A percentile compares a stretch with the other conserved stretches of the same genome.
phyloP scores from a whole-genome alignment of 176 grass and related monocot genomes.

The Luzula sylvatica region DNA sequence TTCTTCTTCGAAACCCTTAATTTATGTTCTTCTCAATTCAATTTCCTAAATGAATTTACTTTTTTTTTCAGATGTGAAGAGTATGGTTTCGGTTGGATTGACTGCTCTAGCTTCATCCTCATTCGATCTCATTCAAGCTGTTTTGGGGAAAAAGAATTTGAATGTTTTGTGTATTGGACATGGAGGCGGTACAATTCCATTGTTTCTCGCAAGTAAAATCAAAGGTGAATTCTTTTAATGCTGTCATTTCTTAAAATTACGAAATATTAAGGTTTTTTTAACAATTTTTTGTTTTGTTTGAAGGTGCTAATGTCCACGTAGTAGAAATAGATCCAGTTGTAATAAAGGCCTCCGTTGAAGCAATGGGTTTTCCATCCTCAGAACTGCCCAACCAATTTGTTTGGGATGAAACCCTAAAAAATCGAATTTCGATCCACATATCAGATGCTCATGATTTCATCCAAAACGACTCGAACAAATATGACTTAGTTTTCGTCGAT shows the following conservation, averaged over 20 bases:
- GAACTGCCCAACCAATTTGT: slow-evolving; percentile 28
- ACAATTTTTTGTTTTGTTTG: slow-evolving; percentile 20
- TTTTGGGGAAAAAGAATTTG: slow-evolving; percentile 42
- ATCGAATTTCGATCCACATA: slow-evolving; percentile 40
- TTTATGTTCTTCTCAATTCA: not conserved
- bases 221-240: slow-evolving; percentile 33
- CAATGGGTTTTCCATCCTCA: slow-evolving; percentile 75
- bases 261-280: no score
- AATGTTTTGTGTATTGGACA: slow-evolving; percentile 80
- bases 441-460: slow-evolving; percentile 65
- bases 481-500: slow-evolving; percentile 77
- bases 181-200: slow-evolving; percentile 72
- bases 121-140: slow-evolving; percentile 57
- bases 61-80: slow-evolving; percentile 56
- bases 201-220: slow-evolving; percentile 82
- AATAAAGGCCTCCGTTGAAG: slow-evolving; percentile 51
- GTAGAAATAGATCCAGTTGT: slow-evolving; percentile 92
- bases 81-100: slow-evolving; percentile 70
- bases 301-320: slow-evolving; percentile 63
- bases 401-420: slow-evolving; percentile 45
- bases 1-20: not conserved
- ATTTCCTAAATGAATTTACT: slow-evolving; percentile 13
- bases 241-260: not conserved
- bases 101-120: slow-evolving; percentile 40
- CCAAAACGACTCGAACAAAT: slow-evolving; percentile 17